Base-by-base conservation (phyloP, 495 filamentous ascomycete species). In the Oidiodendron maius region DNA sequence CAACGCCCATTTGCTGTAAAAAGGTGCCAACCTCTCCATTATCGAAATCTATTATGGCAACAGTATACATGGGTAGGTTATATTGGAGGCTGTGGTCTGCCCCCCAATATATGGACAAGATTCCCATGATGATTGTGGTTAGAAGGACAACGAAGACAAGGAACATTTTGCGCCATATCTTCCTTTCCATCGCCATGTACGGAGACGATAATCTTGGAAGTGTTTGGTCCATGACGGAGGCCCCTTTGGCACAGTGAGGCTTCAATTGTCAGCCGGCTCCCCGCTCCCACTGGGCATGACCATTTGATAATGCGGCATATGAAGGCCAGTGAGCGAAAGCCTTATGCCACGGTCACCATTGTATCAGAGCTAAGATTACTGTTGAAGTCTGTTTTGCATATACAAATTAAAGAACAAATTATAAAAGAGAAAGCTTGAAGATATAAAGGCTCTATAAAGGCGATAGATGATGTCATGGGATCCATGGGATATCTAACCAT, bases 21-120 rank as follows among this genome's bases (percentile, higher is more conserved):
- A 15, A 26, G 13, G 42, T 12, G 4, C 25, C 42, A 28, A 44
- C 42, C 24, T 44, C 42, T 3, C 42, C 42, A n/a, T 24, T 8
- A 30, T 44, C 42, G 42, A 44, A 44, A 30, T 44, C 42, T 12
- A 44, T 32, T 15, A 44, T 26, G 4, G 42, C 42, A 20, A 32
- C 42, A 15, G 35, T 44, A 25, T 28, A 30, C 4, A 28, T 16
- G 9, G 25, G 42, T 5, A 44, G 3, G 25, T 26, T 44, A 16
- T 16, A 28, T 16, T 28, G n/a, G 10, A 44, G 13, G 4, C 6
- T 9, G 25, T 32, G 21, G 25, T 32, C 42, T 4, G 42, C 42
- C 3, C 42, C 25, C 42, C 42, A 44, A 25, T 44, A 44, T 4
- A 44, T 26, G 42, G 22, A 26, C 6, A 44, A 25, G 24, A 44